A percentile compares a stretch with the other conserved stretches of the same genome.
phyloP scores from a whole-genome alignment of 2,329 filamentous ascomycete species.

The Stachybotrys echinatus region DNA sequence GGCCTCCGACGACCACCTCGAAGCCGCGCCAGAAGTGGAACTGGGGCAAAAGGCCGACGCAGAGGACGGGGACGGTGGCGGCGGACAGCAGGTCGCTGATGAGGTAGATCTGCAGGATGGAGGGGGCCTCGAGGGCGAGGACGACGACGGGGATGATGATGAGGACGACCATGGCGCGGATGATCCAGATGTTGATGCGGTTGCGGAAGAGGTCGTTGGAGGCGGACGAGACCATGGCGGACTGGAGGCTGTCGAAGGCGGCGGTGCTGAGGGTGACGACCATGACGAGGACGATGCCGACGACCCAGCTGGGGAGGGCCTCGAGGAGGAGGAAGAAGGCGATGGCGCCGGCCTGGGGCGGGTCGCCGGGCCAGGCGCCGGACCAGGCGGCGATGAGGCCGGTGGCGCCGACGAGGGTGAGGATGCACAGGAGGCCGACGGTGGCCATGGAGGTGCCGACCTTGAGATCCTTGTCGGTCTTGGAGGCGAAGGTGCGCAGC shows the following conservation, averaged over 20 bases:
- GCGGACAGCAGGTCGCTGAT: slow-evolving; percentile 77
- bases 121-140: slow-evolving; percentile 67
- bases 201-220: slow-evolving; percentile 85
- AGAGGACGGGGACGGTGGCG: slow-evolving; percentile 66
- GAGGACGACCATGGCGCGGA: slow-evolving; percentile 63
- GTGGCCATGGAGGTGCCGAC: slow-evolving; percentile 68
- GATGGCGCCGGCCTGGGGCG: slow-evolving; percentile 53
- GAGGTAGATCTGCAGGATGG: slow-evolving; percentile 75
- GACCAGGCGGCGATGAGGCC: slow-evolving; percentile 77
- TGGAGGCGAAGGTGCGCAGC: slow-evolving; percentile 77
- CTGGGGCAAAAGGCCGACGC: slow-evolving; percentile 63
- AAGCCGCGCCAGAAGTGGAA: slow-evolving; percentile 78
- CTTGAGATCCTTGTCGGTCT: slow-evolving; percentile 72
- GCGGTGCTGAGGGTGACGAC: slow-evolving; percentile 70
- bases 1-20: slow-evolving; percentile 71
- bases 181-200: slow-evolving; percentile 68
- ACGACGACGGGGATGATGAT: slow-evolving; percentile 71
- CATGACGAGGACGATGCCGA: slow-evolving; percentile 78
- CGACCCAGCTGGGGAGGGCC: slow-evolving; percentile 71
- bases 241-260: slow-evolving; percentile 76
- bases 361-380: slow-evolving; percentile 61
- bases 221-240: slow-evolving; percentile 77
- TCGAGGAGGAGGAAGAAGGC: slow-evolving; percentile 73
- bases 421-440: slow-evolving; percentile 59
- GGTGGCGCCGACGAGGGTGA: slow-evolving; percentile 66